Base-by-base conservation (phyloP, 179 eudicot species). In the Silene coronaria region DNA sequence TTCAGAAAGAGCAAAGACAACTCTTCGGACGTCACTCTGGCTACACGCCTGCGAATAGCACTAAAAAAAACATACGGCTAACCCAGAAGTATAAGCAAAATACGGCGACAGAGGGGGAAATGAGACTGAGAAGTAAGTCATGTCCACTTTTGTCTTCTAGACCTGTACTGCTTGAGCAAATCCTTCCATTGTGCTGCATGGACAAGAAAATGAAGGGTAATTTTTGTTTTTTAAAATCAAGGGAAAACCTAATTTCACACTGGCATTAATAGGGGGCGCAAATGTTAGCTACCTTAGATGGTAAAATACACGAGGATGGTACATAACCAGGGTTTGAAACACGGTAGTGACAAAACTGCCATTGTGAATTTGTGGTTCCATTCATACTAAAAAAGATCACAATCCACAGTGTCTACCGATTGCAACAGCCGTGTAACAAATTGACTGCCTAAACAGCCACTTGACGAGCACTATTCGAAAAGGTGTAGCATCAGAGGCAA, bases 141-240 rank as follows among this genome's bases (percentile, higher is more conserved):
- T 51, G 80, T 62, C 85, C 82, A 82, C 78, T 82, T 82, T 22
- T 82, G 77, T 53, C 67, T 74, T 36, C 66, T 73, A 62, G 82
- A 79, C 53, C 85, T 79, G 70, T 60, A 79, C 72, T 82, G 85
- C 59, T 76, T 68, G 42, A 82, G 82, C 78, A 79, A 9, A 76
- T 79, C 77, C 82, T 82, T 82, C 85, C 85, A 82, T 73, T 82
- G 85, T 5, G 85, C 85, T 82, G 77, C 80, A 76, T 24, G 17
- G 38, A 72, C 24, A 64, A 21, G 14, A 59, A 71, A 53, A 55
- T 23, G 19, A 63, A 28, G 36, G 8, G 68, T 55, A 7, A 21
- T 6, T 19, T 10, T 51, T 51, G 57, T 3, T 53, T 53, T 17
- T 14, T 16, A n/a, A 53, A 53, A 17, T 53, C 21, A 53, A 17